Conservation (phyloP, 306 rosid species). For the Trifolium pratense region DNA sequence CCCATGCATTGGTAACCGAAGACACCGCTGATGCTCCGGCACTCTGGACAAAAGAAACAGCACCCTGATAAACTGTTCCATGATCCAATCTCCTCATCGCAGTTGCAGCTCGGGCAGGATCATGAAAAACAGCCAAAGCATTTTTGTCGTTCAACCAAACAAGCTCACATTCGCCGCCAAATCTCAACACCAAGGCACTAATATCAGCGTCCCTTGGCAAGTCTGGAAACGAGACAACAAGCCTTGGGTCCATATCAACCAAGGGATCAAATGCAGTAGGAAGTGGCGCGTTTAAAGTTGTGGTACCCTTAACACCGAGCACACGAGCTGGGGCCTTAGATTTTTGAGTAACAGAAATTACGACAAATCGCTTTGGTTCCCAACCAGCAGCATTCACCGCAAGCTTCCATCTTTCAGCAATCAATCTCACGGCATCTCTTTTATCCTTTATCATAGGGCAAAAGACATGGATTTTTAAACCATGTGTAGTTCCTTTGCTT, state of each 20-base stretch:
- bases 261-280: constrained; percentile 70
- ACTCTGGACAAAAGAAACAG: constrained; percentile 53
- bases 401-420: constrained; percentile 94
- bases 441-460: constrained; percentile 87
- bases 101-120: constrained; percentile 94
- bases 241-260: constrained; percentile 94
- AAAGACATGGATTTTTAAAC: constrained; percentile 81
- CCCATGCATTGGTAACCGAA: constrained; percentile 69
- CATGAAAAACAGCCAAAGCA: constrained; percentile 84
- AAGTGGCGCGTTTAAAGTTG: constrained; percentile 50
- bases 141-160: constrained; percentile 96
- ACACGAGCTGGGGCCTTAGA: constrained; percentile 80
- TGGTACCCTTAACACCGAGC: constrained; percentile 79
- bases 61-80: constrained; percentile 79
- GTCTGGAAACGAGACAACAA: constrained; percentile 88
- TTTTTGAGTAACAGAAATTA: constrained; percentile 73
- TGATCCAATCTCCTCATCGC: constrained; percentile 98
- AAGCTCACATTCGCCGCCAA: constrained; percentile 95
- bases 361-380: constrained; percentile 91
- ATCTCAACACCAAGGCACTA: constrained; percentile 84
- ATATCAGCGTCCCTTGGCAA: constrained; percentile 91
- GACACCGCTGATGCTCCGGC: constrained; percentile 50
- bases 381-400: constrained; percentile 77
- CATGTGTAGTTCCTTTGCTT: constrained; percentile 63
- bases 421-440: constrained; percentile 79